Evolutionary conservation across 345 rosid species (phyloP).

Genomic region (Sapria himalayana): DNA sequence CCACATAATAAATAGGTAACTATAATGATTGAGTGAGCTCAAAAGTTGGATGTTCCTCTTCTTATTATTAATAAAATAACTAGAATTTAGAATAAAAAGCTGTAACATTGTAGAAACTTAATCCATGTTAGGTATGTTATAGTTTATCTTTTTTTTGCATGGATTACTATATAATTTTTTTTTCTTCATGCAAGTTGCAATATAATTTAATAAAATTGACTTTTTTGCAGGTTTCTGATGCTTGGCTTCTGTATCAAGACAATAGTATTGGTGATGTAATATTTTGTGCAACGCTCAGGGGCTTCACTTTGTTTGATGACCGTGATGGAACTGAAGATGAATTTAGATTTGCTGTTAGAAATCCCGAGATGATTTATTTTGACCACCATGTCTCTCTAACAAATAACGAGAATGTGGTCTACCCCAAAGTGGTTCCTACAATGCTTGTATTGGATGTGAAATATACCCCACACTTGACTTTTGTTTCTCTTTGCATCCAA

Average conservation of each 20-base stretch:
- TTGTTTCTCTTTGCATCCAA: slow-evolving; percentile 46
- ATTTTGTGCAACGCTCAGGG: slow-evolving; percentile 71
- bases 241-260: slow-evolving; percentile 80
- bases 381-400: slow-evolving; percentile 12
- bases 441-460: slow-evolving; percentile 92
- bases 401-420: slow-evolving; percentile 15
- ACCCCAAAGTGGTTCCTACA: slow-evolving; percentile 49
- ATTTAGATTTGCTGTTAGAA: slow-evolving; percentile 68
- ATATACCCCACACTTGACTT: slow-evolving; percentile 39
- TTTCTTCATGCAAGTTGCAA: too few relatives aligned
- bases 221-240: slow-evolving; percentile 38
- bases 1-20: too few relatives aligned
- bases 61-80: too few relatives aligned
- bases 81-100: too few relatives aligned
- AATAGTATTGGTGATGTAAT: slow-evolving; percentile 42
- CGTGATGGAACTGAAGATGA: slow-evolving; percentile 77
- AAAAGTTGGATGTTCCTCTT: too few relatives aligned
- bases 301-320: slow-evolving; percentile 69
- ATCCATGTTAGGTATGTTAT: too few relatives aligned
- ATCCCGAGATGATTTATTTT: slow-evolving; percentile 30
- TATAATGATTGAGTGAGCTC: too few relatives aligned
- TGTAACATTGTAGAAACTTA: too few relatives aligned
- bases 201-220: too few relatives aligned
- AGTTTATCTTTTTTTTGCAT: slow-evolving; percentile 6
- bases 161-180: too few relatives aligned